Evolutionary conservation across 352 stramenopile genomes (phyloP).

Genomic region (Aphanomyces euteiches): DNA sequence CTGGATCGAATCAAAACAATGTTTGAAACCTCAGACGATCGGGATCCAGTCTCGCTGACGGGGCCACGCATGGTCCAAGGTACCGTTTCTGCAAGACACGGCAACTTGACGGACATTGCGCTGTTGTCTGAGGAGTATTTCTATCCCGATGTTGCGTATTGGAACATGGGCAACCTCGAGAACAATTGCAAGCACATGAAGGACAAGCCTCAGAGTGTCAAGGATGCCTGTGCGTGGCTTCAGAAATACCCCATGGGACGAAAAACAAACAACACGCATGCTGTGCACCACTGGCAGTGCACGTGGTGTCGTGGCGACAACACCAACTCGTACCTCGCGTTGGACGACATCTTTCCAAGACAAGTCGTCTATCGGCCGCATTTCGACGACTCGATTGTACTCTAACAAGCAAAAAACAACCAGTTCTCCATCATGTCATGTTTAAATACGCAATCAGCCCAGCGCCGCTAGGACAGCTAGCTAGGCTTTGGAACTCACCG

Average conservation of each 20-base stretch:
- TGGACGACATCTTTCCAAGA: constrained; percentile 37
- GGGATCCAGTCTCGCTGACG: constrained; percentile 43
- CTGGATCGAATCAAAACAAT: constrained; percentile 47
- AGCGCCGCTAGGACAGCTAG: too few relatives aligned
- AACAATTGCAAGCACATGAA: constrained; percentile 13
- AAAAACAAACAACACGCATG: constrained; percentile 46
- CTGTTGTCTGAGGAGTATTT: constrained; percentile 46
- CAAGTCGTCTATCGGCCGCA: background rate
- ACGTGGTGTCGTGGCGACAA: constrained; percentile 48
- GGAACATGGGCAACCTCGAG: constrained; percentile 44
- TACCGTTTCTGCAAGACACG: constrained; percentile 34
- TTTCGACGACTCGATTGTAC: too few relatives aligned
- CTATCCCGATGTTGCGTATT: constrained; percentile 56
- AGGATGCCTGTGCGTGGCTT: constrained; percentile 43
- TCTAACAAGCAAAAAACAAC: too few relatives aligned
- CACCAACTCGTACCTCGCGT: constrained; percentile 34
- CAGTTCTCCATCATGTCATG: too few relatives aligned
- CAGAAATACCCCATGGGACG: constrained; percentile 41
- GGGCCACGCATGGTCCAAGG: constrained; percentile 49
- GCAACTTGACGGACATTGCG: constrained; percentile 23
- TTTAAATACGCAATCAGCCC: too few relatives aligned
- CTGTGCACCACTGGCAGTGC: constrained; percentile 56
- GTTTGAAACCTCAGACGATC: constrained; percentile 36
- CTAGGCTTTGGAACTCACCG: too few relatives aligned
- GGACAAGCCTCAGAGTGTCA: constrained; percentile 30